Percentiles rank a stretch among this genome's conserved stretches.
Conservation (phyloP, 495 filamentous ascomycete species). For the Talaromyces adpressus region DNA sequence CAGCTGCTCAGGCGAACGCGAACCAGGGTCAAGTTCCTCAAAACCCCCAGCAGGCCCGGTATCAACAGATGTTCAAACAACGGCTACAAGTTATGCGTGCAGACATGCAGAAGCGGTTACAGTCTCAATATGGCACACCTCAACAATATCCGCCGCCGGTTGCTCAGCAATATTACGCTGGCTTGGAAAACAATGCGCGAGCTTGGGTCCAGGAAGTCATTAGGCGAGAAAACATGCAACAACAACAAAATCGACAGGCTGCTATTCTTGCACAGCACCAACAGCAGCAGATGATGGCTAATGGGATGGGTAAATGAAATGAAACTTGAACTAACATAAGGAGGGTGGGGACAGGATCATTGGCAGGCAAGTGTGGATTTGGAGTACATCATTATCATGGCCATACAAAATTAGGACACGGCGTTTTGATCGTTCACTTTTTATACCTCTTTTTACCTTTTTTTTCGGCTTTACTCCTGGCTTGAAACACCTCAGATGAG, state of each 20-base stretch:
- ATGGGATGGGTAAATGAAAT: constrained; percentile 34
- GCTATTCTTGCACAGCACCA: constrained; percentile 34
- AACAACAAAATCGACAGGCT: constrained; percentile 27
- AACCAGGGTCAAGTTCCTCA: constrained; percentile 23
- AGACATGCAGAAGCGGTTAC: constrained; percentile 31
- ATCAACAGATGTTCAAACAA: constrained; percentile 33
- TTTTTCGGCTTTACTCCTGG: not conserved
- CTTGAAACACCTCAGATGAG: not conserved
- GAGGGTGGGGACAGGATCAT: not conserved
- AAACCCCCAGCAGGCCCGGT: constrained; percentile 33
- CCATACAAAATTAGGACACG: not conserved
- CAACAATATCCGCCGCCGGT: constrained; percentile 36
- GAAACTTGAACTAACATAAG: not conserved
- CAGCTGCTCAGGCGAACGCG: constrained; percentile 4
- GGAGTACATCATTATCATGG: not conserved
- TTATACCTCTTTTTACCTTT: not conserved
- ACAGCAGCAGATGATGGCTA: constrained; percentile 42
- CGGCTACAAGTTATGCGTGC: constrained; percentile 28
- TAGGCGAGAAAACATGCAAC: constrained; percentile 28
- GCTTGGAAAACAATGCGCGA: constrained; percentile 31
- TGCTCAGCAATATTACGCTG: constrained; percentile 32
- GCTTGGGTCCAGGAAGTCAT: constrained; percentile 42
- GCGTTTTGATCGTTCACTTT: not conserved
- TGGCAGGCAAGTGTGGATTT: not conserved
- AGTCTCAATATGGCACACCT: constrained; percentile 35